Evolutionary conservation across 2,329 filamentous ascomycete species (phyloP), one percentile per base, ranked within the genome.

Genomic region (Ascomycota sp.): DNA sequence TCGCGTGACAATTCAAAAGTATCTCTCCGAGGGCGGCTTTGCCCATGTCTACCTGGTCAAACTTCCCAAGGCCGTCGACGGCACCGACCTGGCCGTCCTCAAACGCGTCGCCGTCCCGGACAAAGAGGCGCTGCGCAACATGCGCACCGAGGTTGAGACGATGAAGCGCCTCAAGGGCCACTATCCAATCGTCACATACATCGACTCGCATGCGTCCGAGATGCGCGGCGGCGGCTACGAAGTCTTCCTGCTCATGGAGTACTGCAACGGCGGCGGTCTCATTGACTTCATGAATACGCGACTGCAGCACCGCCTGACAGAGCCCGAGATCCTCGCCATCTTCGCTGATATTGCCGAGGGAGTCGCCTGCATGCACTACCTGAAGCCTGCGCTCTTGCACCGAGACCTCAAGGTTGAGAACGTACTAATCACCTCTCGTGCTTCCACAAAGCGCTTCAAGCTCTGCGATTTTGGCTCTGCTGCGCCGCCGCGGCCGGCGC

Each of bases 231-330:
- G 85, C 25, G 89, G 89, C 34, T 98, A 93, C 52, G 89, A 98
- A 60, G 89, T 98, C 34, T 98, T 98, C 46, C 53, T 98, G 46
- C 73, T 98, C 39, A 98, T 98, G 89, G 89, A 98, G 51, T 94
- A 76, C 54, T 98, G 89, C 57, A 73, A 78, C 45, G 89, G 89
- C 30, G 89, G 89, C 38, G 86, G 89, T 23, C 58, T 98, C 48
- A 98, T 98, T 50, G 89, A 98, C 57, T 98, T 95, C 51, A 98
- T 98, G 89, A 98, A 98, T 56, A 98, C 89, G 23, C 72, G 89
- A 31, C 59, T 98, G 44, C 89, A 98, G 56, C 85, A 98, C 51
- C 78, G 89, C 30, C 63, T 98, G 52, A 98, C 86, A 23, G 89
- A 98, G 58, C 86, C 89, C 29, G 89, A 98, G 61, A 93, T 98